A percentile compares a stretch with the other conserved stretches of the same genome.
These are phyloP conservation scores for Stephania yunnanensis DNA, from an alignment of 164 flowering plant species.

Conservation along the genomic window DNA sequence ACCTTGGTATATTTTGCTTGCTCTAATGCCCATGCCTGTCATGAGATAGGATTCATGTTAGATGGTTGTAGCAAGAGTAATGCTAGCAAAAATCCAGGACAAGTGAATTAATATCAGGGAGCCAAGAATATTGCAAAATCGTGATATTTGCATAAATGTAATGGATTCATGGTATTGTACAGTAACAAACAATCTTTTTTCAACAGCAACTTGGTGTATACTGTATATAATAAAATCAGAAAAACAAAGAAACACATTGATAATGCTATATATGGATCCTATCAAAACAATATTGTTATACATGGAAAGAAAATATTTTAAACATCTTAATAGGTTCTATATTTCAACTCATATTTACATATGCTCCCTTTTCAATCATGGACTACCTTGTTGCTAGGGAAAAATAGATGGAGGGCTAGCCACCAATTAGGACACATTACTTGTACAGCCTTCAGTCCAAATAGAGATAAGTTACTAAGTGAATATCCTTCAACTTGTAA, in stretches of 20 bases:
- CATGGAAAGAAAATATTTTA: not conserved
- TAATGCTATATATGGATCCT: not conserved
- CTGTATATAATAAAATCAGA: not conserved
- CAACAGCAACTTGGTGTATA: not conserved
- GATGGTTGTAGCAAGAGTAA: not conserved
- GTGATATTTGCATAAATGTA: not conserved
- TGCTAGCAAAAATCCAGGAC: not conserved
- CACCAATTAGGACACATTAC: not conserved
- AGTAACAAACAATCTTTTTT: not conserved
- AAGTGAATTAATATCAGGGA: not conserved
- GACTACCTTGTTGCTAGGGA: not conserved
- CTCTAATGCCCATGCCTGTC: constrained; percentile 73
- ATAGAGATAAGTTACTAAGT: not conserved
- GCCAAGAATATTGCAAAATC: not conserved
- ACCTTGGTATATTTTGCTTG: constrained; percentile 79
- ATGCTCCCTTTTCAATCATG: not conserved
- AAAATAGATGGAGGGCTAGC: not conserved
- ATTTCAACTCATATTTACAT: not conserved
- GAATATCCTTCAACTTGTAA: no score
- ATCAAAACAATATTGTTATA: not conserved
- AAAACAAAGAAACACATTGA: not conserved
- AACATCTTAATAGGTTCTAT: not conserved
- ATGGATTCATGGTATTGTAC: not conserved
- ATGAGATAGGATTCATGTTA: constrained; percentile 3
- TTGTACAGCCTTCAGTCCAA: not conserved